These are phyloP conservation scores for Pseudodiploospora longispora DNA, from an alignment of 2,329 filamentous ascomycete species.

Conservation along the genomic window DNA sequence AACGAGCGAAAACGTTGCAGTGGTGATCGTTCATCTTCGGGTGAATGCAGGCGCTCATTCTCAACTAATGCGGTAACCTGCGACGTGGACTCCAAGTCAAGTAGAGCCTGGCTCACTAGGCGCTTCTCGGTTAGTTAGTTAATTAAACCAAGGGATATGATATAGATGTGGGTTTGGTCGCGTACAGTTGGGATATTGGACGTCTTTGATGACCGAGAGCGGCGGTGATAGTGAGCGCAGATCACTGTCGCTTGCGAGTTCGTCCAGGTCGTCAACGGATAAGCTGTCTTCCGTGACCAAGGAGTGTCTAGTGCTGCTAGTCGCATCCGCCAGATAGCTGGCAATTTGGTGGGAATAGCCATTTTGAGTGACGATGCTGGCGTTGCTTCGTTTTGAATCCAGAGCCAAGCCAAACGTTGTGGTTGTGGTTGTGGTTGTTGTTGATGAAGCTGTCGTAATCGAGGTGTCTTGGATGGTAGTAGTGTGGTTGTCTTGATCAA, in stretches of 20 bases:
- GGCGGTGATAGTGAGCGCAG: conserved; percentile 6
- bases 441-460: background rate
- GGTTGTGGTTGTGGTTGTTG: too few species aligned
- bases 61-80: background rate
- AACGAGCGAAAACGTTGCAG: conserved; percentile 70
- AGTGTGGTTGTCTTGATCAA: conserved; percentile 17
- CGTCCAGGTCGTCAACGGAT: too few species aligned
- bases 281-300: too few species aligned
- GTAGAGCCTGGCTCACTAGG: conserved; percentile 48
- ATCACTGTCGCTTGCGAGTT: too few species aligned
- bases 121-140: conserved; percentile 59
- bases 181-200: conserved; percentile 48
- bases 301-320: too few species aligned
- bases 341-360: too few species aligned
- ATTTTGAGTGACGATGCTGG: too few species aligned
- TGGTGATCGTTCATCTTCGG: conserved; percentile 42
- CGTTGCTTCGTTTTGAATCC: too few species aligned
- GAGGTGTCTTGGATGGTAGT: background rate
- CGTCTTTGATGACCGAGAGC: conserved; percentile 15
- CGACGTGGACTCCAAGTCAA: conserved; percentile 11
- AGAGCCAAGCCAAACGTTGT: too few species aligned
- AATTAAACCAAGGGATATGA: background rate
- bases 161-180: conserved; percentile 6
- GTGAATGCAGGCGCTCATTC: conserved; percentile 8
- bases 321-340: too few species aligned